These are phyloP conservation scores for Adansonia madagascariensis DNA, from an alignment of 441 rosid genomes.

Conservation along the genomic window DNA sequence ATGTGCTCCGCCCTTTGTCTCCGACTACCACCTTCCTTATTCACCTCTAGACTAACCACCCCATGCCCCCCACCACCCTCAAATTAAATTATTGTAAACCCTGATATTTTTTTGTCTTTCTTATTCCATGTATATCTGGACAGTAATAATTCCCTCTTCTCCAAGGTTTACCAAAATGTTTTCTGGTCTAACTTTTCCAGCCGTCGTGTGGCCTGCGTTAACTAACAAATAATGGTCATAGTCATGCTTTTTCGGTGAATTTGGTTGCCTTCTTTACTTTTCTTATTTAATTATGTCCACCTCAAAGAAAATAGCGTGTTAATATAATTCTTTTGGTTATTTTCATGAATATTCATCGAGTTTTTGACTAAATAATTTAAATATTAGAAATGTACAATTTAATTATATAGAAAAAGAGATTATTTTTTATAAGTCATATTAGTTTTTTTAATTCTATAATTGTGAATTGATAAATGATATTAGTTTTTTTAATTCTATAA, in stretches of 20 bases:
- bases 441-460: too few relatives aligned
- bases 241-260: not conserved
- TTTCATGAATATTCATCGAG: not conserved
- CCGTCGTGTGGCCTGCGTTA: not conserved
- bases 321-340: not conserved
- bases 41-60: too few relatives aligned
- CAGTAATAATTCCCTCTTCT: not conserved
- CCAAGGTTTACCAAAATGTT: constrained; percentile 1
- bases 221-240: not conserved
- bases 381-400: not conserved
- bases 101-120: constrained; percentile 18
- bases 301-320: not conserved
- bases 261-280: not conserved
- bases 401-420: too few relatives aligned
- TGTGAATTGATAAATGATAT: too few relatives aligned
- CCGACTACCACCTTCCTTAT: not conserved
- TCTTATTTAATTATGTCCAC: not conserved
- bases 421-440: too few relatives aligned
- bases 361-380: not conserved
- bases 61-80: not conserved
- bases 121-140: not conserved
- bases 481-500: too few relatives aligned
- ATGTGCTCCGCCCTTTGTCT: constrained; percentile 1
- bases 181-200: not conserved
- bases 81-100: not conserved